Conservation (phyloP, 2,329 filamentous ascomycete species). For the Claviceps fusiformis region DNA sequence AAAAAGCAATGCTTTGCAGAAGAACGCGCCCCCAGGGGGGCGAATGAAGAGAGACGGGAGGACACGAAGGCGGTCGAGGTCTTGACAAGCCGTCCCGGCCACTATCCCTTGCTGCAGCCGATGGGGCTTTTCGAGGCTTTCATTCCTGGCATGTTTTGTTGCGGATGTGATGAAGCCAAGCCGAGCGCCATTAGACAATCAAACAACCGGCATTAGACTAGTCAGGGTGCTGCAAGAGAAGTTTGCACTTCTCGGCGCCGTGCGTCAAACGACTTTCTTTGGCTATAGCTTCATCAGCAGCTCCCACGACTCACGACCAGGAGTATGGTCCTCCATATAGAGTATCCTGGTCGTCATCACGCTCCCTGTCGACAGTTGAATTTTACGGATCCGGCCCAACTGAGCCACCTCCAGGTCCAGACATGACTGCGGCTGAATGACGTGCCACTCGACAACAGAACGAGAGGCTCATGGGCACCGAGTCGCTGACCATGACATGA, state of each 20-base stretch:
- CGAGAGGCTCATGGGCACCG: background rate
- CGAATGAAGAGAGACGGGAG: background rate
- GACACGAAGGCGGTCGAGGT: conserved; percentile 3
- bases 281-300: background rate
- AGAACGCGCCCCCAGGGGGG: background rate
- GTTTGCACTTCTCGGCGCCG: background rate
- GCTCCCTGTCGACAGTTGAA: background rate
- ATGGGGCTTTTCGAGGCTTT: background rate
- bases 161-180: background rate
- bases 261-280: background rate
- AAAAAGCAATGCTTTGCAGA: conserved; percentile 7
- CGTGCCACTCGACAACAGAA: background rate
- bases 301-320: background rate
- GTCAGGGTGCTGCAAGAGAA: background rate
- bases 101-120: conserved; percentile 3
- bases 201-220: background rate
- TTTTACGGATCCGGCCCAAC: background rate
- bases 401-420: background rate
- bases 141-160: background rate
- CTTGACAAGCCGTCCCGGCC: conserved; percentile 2
- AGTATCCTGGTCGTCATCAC: background rate
- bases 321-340: background rate
- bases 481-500: background rate
- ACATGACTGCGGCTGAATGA: background rate
- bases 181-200: background rate